Evolutionary conservation across 176 grass and related monocot genomes (phyloP).

Genomic region (Bromus sterilis): DNA sequence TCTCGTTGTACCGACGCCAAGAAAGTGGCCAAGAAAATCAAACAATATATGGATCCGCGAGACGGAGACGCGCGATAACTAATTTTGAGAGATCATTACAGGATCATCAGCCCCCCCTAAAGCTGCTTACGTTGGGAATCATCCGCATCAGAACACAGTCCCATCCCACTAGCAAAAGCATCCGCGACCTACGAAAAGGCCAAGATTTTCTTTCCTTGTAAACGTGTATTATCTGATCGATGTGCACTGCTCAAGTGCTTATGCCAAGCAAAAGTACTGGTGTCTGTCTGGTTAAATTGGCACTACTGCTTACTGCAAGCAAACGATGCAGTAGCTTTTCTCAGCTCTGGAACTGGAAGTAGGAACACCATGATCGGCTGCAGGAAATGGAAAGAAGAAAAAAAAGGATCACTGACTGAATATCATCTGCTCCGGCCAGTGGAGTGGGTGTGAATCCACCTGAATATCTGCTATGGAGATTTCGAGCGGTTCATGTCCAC

Average conservation of each 20-base stretch:
- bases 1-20: constrained; percentile 3
- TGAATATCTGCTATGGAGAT: too few species aligned
- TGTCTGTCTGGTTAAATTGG: too few species aligned
- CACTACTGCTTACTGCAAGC: not conserved
- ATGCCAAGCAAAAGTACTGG: too few species aligned
- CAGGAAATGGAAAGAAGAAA: not conserved
- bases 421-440: not conserved
- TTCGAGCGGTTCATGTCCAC: not conserved
- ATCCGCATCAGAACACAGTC: not conserved
- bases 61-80: not conserved
- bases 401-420: not conserved
- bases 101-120: not conserved
- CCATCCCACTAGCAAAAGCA: not conserved
- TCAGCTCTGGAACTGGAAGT: too few species aligned
- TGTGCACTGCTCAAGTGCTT: not conserved
- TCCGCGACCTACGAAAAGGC: too few species aligned
- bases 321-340: not conserved
- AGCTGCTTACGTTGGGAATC: not conserved
- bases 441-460: too few species aligned
- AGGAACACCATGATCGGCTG: not conserved
- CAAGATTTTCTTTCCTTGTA: too few species aligned
- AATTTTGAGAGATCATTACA: not conserved
- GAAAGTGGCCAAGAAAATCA: not conserved
- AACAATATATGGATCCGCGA: not conserved
- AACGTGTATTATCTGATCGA: not conserved